Conservation (phyloP, 495 filamentous ascomycete species). For the Talaromyces thailandensis region DNA sequence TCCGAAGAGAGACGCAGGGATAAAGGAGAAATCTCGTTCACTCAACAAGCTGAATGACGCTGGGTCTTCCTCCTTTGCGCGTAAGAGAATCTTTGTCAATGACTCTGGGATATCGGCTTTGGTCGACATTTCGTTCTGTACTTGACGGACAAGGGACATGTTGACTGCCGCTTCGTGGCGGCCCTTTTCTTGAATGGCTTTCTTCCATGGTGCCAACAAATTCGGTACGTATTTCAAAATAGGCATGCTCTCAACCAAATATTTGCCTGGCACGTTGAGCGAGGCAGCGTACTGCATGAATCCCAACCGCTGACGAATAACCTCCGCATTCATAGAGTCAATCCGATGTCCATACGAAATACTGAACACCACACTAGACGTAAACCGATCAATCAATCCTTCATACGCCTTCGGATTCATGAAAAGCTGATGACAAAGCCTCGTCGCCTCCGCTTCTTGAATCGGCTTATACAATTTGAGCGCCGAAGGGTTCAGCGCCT, state of each 20-base stretch:
- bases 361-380: constrained; percentile 18
- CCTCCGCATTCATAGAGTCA: constrained; percentile 12
- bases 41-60: constrained; percentile 21
- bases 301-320: constrained; percentile 12
- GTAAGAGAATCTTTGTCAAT: constrained; percentile 24
- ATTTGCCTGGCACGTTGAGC: constrained; percentile 14
- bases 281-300: constrained; percentile 16
- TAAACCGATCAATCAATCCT: constrained; percentile 14
- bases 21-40: constrained; percentile 35
- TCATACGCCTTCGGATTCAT: constrained; percentile 13
- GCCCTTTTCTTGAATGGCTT: constrained; percentile 12
- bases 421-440: constrained; percentile 23
- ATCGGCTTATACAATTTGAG: constrained; percentile 40
- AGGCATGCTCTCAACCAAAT: constrained; percentile 18
- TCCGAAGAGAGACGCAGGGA: constrained; percentile 36
- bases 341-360: constrained; percentile 24
- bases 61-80: constrained; percentile 24
- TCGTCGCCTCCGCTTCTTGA: constrained; percentile 28
- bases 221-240: constrained; percentile 18
- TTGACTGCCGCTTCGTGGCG: constrained; percentile 10
- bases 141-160: constrained; percentile 9
- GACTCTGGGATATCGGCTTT: constrained; percentile 10
- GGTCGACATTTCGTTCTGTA: constrained; percentile 10
- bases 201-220: constrained; percentile 20
- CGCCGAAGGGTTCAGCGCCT: constrained; percentile 32